Evolutionary conservation across 108 stramenopile species (phyloP).

Genomic region (Cyclostephanos invisitatus): DNA sequence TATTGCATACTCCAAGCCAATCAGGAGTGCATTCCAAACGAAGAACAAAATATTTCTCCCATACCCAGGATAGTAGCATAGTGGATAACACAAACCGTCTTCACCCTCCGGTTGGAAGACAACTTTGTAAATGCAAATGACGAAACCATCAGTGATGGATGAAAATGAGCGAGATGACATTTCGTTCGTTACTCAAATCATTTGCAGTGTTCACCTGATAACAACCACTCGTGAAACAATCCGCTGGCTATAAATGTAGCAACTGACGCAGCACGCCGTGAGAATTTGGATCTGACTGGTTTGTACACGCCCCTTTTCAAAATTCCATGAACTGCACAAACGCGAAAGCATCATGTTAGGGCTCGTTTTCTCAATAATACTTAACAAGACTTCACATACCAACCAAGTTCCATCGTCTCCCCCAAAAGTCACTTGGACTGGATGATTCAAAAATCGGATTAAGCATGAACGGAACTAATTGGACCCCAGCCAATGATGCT

Average conservation of each 20-base stretch:
- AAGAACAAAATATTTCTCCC: constrained; percentile 44
- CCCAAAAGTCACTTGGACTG: constrained; percentile 47
- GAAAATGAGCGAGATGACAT: neutral
- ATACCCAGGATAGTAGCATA: constrained; percentile 27
- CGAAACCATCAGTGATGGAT: neutral
- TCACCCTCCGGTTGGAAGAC: constrained; percentile 9
- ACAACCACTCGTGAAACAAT: constrained; percentile 48
- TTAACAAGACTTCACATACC: neutral
- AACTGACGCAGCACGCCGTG: constrained; percentile 26
- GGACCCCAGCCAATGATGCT: constrained; percentile 35
- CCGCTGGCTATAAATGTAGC: constrained; percentile 48
- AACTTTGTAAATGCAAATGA: neutral
- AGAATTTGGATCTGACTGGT: constrained; percentile 35
- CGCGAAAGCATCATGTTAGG: neutral
- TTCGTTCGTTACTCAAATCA: neutral
- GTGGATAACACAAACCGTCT: constrained; percentile 3
- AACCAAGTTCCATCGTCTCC: constrained; percentile 36
- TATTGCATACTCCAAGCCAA: constrained; percentile 40
- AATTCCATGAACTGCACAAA: constrained; percentile 21
- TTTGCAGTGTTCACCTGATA: constrained; percentile 16
- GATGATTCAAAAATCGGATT: constrained; percentile 48
- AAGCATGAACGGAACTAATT: constrained; percentile 37
- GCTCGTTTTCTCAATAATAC: neutral
- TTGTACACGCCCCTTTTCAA: constrained; percentile 45
- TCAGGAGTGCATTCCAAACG: constrained; percentile 44